Conservation (phyloP, 345 rosid genomes). For the Capsella bursapastoris region DNA sequence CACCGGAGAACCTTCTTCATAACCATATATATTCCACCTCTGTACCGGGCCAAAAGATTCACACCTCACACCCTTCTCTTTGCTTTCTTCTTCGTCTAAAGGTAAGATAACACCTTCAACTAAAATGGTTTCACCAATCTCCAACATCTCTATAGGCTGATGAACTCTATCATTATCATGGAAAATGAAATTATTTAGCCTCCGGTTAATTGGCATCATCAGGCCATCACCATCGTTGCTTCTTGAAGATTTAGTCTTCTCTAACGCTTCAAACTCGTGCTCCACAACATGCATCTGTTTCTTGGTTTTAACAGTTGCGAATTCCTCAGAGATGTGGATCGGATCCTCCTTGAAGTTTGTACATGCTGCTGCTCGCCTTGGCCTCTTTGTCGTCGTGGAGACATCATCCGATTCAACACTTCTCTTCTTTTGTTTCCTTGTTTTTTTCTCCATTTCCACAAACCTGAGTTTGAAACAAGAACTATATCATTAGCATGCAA, state of each 20-base stretch:
- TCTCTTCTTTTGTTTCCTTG: conserved; percentile 45
- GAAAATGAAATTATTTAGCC: conserved; percentile 57
- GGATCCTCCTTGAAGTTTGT: conserved; percentile 65
- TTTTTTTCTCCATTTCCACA: conserved; percentile 30
- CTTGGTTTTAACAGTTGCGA: conserved; percentile 55
- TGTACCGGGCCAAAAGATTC: conserved; percentile 58
- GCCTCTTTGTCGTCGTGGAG: conserved; percentile 53
- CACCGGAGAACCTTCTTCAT: conserved; percentile 65
- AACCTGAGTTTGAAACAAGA: neutral
- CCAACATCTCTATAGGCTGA: conserved; percentile 62
- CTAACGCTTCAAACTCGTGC: conserved; percentile 57
- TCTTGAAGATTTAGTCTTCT: conserved; percentile 46
- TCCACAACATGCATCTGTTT: conserved; percentile 44
- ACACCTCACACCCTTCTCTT: conserved; percentile 54
- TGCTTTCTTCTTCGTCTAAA: conserved; percentile 48
- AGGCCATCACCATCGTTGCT: conserved; percentile 40
- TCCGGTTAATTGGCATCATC: conserved; percentile 46
- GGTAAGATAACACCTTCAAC: conserved; percentile 61
- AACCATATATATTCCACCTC: conserved; percentile 64
- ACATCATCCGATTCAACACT: conserved; percentile 7
- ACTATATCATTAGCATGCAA: neutral
- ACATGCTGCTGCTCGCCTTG: conserved; percentile 82
- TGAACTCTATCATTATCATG: conserved; percentile 47
- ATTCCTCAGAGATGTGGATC: conserved; percentile 47
- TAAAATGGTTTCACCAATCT: conserved; percentile 49